Evolutionary conservation across 306 rosid species (phyloP).

Genomic region (Cicer pinnatifidum): DNA sequence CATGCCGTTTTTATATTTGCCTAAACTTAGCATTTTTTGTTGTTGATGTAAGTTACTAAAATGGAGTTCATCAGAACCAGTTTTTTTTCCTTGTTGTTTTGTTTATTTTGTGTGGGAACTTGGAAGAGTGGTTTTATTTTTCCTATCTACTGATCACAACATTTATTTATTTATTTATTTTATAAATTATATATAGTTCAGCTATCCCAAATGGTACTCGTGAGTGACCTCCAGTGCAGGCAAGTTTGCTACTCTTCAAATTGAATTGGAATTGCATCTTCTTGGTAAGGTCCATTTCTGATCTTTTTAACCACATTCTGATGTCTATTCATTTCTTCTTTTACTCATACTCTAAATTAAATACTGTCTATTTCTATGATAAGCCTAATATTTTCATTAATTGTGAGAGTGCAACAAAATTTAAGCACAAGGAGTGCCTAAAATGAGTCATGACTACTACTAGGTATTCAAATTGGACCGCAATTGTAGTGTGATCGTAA

Average conservation of each 20-base stretch:
- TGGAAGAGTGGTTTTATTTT: conserved; percentile 4
- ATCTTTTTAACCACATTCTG: conserved; percentile 13
- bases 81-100: not conserved
- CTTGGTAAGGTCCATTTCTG: conserved; percentile 34
- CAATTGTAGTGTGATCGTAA: no score
- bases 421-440: not conserved
- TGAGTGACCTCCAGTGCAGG: not conserved
- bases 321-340: not conserved
- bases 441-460: not conserved
- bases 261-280: conserved; percentile 11
- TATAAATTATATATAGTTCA: not conserved
- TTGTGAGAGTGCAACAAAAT: not conserved
- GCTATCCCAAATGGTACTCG: not conserved
- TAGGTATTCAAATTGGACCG: no score
- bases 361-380: not conserved
- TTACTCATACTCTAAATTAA: not conserved
- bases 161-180: not conserved
- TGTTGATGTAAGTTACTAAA: no score
- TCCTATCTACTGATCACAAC: not conserved
- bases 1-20: not conserved
- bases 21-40: conserved; percentile 1
- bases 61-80: no score
- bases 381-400: not conserved
- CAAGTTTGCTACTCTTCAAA: not conserved
- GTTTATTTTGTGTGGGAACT: not conserved